These are phyloP conservation scores for Cladosporium austrohemisphaericum DNA, from an alignment of 2,329 filamentous ascomycete genomes.

Conservation along the genomic window DNA sequence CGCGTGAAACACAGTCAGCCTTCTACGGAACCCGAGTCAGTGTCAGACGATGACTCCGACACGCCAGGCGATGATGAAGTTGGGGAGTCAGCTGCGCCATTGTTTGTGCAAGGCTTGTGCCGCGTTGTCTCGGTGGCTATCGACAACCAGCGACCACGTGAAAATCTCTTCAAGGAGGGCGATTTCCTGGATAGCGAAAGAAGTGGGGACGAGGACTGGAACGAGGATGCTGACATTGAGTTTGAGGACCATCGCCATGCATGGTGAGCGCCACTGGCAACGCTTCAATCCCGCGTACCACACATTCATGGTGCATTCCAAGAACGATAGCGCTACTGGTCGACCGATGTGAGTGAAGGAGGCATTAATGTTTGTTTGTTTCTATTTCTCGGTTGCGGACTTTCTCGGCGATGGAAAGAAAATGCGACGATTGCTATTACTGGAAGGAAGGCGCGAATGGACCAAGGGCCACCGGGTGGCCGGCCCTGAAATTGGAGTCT, in stretches of 20 bases:
- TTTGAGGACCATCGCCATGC: conserved; percentile 40
- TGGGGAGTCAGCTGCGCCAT: conserved; percentile 18
- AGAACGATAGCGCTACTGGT: no score
- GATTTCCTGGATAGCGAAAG: conserved; percentile 65
- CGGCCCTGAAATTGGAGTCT: no score
- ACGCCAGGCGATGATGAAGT: conserved; percentile 35
- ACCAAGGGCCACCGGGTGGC: no score
- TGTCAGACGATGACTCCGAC: conserved; percentile 27
- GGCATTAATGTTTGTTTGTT: no score
- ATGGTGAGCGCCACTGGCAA: conserved; percentile 32
- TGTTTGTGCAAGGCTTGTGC: conserved; percentile 64
- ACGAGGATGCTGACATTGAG: conserved; percentile 54
- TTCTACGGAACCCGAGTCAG: conserved; percentile 17
- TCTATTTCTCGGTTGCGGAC: no score
- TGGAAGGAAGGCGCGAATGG: no score
- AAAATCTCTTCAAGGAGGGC: conserved; percentile 64
- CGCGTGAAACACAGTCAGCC: conserved; percentile 25
- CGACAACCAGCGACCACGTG: conserved; percentile 70
- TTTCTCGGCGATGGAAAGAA: no score
- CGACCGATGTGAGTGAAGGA: no score
- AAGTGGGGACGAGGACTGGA: conserved; percentile 56
- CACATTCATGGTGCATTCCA: no score
- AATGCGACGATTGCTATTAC: no score
- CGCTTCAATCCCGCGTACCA: no score
- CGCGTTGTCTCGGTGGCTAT: conserved; percentile 67